phyloP scores from a whole-genome alignment of 2,329 filamentous ascomycete genomes.

The Arthroderma sp. region DNA sequence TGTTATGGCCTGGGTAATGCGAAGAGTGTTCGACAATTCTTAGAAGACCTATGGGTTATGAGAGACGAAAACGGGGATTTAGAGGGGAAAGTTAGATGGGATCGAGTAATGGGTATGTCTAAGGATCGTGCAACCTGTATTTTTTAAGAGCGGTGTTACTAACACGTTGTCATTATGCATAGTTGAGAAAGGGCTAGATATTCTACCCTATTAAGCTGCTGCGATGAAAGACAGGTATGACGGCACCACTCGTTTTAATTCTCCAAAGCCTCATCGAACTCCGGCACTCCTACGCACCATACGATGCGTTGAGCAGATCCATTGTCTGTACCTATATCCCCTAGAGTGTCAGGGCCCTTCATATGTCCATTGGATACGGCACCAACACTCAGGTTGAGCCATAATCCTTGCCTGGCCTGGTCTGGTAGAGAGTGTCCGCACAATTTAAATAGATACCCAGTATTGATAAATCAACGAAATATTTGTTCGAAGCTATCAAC shows the following conservation, averaged over 20 bases:
- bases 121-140: neutral
- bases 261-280: too few species aligned
- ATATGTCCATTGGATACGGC: too few species aligned
- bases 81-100: conserved; percentile 11
- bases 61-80: conserved; percentile 9
- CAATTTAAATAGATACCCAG: too few species aligned
- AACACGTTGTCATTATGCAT: neutral
- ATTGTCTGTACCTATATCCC: neutral
- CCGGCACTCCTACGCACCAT: too few species aligned
- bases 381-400: too few species aligned
- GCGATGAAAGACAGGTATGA: too few species aligned
- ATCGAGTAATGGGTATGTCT: conserved; percentile 12
- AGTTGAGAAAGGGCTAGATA: conserved; percentile 12
- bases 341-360: too few species aligned
- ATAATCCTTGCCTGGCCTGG: too few species aligned
- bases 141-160: neutral
- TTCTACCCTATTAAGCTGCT: conserved; percentile 9
- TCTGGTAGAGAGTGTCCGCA: too few species aligned
- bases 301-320: neutral
- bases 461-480: too few species aligned
- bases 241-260: too few species aligned
- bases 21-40: conserved; percentile 45
- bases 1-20: conserved; percentile 56
- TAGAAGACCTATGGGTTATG: conserved; percentile 45
- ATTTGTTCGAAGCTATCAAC: too few species aligned